Base-by-base conservation (phyloP, 495 filamentous ascomycete genomes). In the Neohortaea acidophila region DNA sequence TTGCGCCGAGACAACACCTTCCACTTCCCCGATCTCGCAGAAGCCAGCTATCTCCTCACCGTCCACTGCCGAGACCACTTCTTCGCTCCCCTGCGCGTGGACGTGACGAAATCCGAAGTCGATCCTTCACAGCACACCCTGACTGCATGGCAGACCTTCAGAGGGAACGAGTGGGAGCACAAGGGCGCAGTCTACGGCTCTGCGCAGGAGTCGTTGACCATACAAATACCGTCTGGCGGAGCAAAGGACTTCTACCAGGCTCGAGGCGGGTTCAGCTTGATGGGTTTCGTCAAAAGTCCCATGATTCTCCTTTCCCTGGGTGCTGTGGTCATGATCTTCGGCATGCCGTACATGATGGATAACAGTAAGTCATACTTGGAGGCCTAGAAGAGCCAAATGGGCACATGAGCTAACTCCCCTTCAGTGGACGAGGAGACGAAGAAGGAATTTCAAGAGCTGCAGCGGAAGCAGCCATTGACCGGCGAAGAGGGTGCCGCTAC, bases 361-460 rank as follows among this genome's bases (percentile, higher is more conserved):
- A 94, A 92, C 48, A 92, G 86, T 94, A 73, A 39, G 85, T 72
- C 31, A 29, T 26, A 25, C 35, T 38, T 31, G 28, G 31, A 33
- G 29, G 21, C 25, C 36, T 34, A 34, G 23, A 3, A 14, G 2
- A 13, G 2, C 2, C 17, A 27, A 2, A 13, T 21, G n/a, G 12
- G n/a, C n/a, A n/a, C 13, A 4, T 18, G 32, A 36, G 25, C 40
- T 48, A 28, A 51, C 35, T 13, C 21, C 6, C 12, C 19, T 17
- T 33, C 49, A 94, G 86, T 97, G 87, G 89, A 96, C 53, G 83
- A 83, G 13, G 89, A 97, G 59, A 81, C 81, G 64, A 73, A 75
- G 41, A 81, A 78, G 48, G 91, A 97, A 60, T 91, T 87, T 56
- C 84, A 94, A 54, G 78, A 84, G 54, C 76, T 83, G 40, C 84